These are phyloP conservation scores for Fusarium pseudoanthophilum DNA, from an alignment of 2,329 filamentous ascomycete species.

Conservation along the genomic window DNA sequence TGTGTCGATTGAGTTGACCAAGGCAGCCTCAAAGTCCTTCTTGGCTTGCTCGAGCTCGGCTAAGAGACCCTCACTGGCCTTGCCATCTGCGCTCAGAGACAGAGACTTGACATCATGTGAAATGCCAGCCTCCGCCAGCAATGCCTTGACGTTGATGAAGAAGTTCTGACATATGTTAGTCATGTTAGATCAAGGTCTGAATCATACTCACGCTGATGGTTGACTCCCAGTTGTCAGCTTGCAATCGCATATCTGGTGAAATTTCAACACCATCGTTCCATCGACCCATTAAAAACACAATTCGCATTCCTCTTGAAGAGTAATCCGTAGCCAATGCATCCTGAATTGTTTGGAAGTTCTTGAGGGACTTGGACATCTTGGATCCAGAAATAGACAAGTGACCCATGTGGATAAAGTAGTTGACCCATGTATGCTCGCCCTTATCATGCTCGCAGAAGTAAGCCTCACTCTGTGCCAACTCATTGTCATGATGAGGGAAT, in stretches of 20 bases:
- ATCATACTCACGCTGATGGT: conserved; percentile 70
- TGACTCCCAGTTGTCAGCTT: conserved; percentile 82
- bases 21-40: conserved; percentile 65
- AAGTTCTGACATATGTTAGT: conserved; percentile 60
- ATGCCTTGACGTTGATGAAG: conserved; percentile 66
- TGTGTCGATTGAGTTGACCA: conserved; percentile 90
- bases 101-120: conserved; percentile 51
- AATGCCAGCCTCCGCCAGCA: conserved; percentile 58
- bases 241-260: conserved; percentile 80
- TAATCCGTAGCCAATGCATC: conserved; percentile 78
- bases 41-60: conserved; percentile 64
- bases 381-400: conserved; percentile 85
- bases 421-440: conserved; percentile 81
- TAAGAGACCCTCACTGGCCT: conserved; percentile 48
- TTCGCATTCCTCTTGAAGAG: conserved; percentile 81
- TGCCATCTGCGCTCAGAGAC: conserved; percentile 49
- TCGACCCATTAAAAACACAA: conserved; percentile 86
- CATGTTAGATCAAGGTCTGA: not conserved
- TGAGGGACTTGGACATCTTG: conserved; percentile 96
- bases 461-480: conserved; percentile 90
- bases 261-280: conserved; percentile 96
- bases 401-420: conserved; percentile 96
- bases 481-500: conserved; percentile 94
- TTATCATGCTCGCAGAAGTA: conserved; percentile 71
- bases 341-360: conserved; percentile 95